phyloP scores from a whole-genome alignment of 768 basidiomycete genomes.

The Strobilomyces confusus region DNA sequence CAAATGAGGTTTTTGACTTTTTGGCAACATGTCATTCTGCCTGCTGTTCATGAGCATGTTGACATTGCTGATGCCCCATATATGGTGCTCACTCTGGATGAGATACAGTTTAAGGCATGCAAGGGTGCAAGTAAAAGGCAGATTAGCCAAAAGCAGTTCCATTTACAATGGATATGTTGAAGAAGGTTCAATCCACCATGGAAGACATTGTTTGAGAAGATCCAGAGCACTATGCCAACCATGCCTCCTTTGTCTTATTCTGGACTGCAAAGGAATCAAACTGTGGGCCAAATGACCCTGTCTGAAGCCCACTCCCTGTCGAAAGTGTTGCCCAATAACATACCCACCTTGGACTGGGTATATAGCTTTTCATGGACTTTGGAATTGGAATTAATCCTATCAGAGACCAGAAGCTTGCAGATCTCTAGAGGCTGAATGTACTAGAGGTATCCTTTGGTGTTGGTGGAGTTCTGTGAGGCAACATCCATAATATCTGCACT shows the following conservation, averaged over 20 bases:
- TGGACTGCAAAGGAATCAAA: slow-evolving; percentile 6
- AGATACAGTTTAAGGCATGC: slow-evolving; percentile 3
- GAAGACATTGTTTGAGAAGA: neutral
- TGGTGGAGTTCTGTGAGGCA: slow-evolving; percentile 2
- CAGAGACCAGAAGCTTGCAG: neutral
- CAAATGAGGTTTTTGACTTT: slow-evolving; percentile 7
- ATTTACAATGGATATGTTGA: neutral
- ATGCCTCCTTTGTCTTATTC: slow-evolving; percentile 13
- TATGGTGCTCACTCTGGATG: no score
- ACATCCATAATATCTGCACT: slow-evolving; percentile 7
- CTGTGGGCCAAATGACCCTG: neutral
- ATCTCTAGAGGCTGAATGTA: no score
- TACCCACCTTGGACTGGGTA: neutral
- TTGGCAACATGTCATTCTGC: no score
- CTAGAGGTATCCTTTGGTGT: slow-evolving; percentile 8
- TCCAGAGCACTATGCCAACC: neutral
- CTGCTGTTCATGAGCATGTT: neutral
- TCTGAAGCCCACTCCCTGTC: neutral
- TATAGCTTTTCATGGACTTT: neutral
- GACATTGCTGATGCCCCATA: neutral
- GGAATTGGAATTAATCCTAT: neutral
- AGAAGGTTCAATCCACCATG: slow-evolving; percentile 9
- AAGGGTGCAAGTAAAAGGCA: neutral
- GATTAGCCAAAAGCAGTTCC: slow-evolving; percentile 7
- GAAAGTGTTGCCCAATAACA: neutral